Conservation (phyloP, 2,329 filamentous ascomycete genomes). For the Colletotrichum sp. region DNA sequence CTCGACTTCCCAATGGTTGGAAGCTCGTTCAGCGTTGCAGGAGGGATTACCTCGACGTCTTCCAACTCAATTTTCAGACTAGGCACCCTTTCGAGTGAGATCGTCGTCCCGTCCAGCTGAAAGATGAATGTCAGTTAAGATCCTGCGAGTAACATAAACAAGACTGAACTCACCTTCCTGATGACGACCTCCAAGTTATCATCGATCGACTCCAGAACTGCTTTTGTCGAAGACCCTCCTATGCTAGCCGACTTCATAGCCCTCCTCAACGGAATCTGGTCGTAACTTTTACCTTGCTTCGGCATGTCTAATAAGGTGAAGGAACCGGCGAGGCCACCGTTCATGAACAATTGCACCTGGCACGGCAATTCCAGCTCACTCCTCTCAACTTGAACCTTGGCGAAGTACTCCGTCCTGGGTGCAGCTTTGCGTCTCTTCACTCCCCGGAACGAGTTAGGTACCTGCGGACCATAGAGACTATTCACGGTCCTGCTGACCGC, state of each 20-base stretch:
- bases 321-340: slow-evolving; percentile 31
- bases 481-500: slow-evolving; percentile 65
- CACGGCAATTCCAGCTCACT: slow-evolving; percentile 41
- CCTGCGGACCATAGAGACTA: slow-evolving; percentile 46
- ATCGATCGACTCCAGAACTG: not conserved
- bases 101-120: slow-evolving; percentile 35
- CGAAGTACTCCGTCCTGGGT: slow-evolving; percentile 34
- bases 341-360: slow-evolving; percentile 38
- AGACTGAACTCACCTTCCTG: slow-evolving; percentile 30
- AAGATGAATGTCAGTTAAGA: not conserved
- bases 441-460: not conserved
- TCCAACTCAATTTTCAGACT: slow-evolving; percentile 44
- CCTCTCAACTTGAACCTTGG: slow-evolving; percentile 41
- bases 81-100: slow-evolving; percentile 29
- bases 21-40: slow-evolving; percentile 29
- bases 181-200: slow-evolving; percentile 35
- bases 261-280: slow-evolving; percentile 35
- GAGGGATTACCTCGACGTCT: slow-evolving; percentile 32
- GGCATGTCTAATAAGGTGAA: slow-evolving; percentile 43
- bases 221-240: not conserved
- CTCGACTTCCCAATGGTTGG: slow-evolving; percentile 28
- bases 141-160: not conserved
- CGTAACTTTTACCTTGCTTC: slow-evolving; percentile 31
- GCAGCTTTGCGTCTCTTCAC: not conserved
- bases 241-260: slow-evolving; percentile 1